Evolutionary conservation across 228 moss, liverwort and hornwort genomes (phyloP).

Genomic region (Sphagnum magellanicum): DNA sequence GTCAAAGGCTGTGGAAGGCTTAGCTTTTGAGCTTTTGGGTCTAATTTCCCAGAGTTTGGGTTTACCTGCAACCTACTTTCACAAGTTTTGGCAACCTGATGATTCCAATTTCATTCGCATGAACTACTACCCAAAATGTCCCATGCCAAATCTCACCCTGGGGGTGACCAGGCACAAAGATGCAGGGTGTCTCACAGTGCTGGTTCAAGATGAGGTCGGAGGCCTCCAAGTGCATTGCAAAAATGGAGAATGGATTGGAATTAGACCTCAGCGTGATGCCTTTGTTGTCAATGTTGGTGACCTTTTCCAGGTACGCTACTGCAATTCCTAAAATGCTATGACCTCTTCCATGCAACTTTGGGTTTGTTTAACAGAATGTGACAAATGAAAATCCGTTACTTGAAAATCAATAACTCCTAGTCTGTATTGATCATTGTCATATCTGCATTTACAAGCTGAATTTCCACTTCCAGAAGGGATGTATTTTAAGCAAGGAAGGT

Average conservation of each 20-base stretch:
- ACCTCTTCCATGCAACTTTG: too few relatives aligned
- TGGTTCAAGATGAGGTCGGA: conserved; percentile 65
- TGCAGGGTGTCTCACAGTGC: conserved; percentile 55
- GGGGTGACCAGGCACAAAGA: conserved; percentile 76
- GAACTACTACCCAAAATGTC: conserved; percentile 63
- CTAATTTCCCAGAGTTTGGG: conserved; percentile 61
- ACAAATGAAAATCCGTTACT: too few relatives aligned
- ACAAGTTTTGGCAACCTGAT: conserved; percentile 22
- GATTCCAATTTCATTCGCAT: conserved; percentile 35
- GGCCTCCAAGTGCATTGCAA: conserved; percentile 59
- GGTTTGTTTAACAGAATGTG: too few relatives aligned
- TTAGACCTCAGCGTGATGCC: conserved; percentile 46
- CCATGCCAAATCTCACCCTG: conserved; percentile 51
- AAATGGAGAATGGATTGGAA: conserved; percentile 57
- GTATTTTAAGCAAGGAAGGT: too few relatives aligned
- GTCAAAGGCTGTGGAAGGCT: conserved; percentile 37
- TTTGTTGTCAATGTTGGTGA: conserved; percentile 67
- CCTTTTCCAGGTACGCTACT: conserved; percentile 37
- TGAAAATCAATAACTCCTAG: too few relatives aligned
- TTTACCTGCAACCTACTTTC: conserved; percentile 42
- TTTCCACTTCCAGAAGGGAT: too few relatives aligned
- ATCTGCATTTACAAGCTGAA: too few relatives aligned
- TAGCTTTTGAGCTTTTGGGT: conserved; percentile 42
- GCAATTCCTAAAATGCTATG: too few relatives aligned
- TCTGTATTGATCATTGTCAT: too few relatives aligned